Percentiles rank a stretch among this genome's conserved stretches.
Conservation (phyloP, 495 filamentous ascomycete species). For the Neurospora intermedia region DNA sequence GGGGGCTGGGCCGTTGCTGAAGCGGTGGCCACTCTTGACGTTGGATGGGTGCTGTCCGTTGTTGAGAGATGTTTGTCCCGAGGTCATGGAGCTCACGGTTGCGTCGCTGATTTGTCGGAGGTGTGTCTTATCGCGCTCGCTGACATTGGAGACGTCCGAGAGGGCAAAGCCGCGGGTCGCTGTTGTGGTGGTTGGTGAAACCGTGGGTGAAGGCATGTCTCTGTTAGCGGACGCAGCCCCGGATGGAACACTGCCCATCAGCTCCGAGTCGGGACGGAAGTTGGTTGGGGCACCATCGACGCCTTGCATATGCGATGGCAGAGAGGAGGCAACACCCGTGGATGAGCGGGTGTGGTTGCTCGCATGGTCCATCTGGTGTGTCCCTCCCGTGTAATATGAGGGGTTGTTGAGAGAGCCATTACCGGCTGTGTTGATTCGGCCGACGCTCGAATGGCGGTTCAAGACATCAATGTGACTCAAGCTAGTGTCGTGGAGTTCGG, state of each 20-base stretch:
- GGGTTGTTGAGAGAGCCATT: slow-evolving; percentile 9
- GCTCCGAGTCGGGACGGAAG: slow-evolving; percentile 23
- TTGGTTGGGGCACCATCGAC: slow-evolving; percentile 1
- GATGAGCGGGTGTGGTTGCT: slow-evolving; percentile 7
- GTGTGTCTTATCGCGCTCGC: slow-evolving; percentile 32
- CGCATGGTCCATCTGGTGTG: slow-evolving; percentile 20
- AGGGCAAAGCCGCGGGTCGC: slow-evolving; percentile 13
- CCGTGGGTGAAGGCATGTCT: background rate
- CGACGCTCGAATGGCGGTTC: slow-evolving; percentile 18
- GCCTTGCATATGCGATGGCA: background rate
- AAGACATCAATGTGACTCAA: slow-evolving; percentile 15
- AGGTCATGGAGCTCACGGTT: slow-evolving; percentile 26
- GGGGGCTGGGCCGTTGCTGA: background rate
- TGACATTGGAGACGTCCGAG: slow-evolving; percentile 33
- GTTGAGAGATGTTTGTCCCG: background rate
- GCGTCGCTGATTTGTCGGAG: slow-evolving; percentile 36
- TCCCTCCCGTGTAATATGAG: slow-evolving; percentile 7
- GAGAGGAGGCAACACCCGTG: background rate
- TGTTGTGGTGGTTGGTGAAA: background rate
- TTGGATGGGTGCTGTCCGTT: background rate
- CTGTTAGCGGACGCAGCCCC: background rate
- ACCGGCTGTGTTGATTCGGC: background rate
- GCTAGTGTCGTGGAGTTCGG: slow-evolving; percentile 27
- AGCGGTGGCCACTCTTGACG: background rate
- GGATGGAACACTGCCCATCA: slow-evolving; percentile 9